Percentiles rank a stretch among this genome's conserved stretches.
phyloP scores from a whole-genome alignment of 1,139 yeast genomes.

The Hansenula lynferdii region DNA sequence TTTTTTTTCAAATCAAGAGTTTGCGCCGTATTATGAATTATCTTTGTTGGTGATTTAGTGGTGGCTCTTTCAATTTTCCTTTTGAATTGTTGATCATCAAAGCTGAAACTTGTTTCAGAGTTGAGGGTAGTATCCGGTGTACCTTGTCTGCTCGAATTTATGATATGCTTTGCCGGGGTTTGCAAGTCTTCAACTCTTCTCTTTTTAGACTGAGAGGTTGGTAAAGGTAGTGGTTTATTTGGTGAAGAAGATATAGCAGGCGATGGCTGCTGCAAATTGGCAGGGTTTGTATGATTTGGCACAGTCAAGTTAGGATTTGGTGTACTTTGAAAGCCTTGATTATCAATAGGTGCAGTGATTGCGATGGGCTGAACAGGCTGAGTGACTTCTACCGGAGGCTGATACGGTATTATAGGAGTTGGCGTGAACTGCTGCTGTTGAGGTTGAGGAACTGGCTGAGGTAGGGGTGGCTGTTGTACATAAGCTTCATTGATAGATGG shows the following conservation, averaged over 20 bases:
- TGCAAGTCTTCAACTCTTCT: background rate
- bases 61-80: background rate
- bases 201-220: background rate
- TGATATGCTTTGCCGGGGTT: background rate
- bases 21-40: no score
- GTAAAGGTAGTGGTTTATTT: background rate
- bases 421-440: background rate
- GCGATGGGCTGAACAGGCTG: no score
- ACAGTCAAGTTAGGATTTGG: no score
- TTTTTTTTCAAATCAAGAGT: background rate
- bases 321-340: no score
- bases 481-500: no score
- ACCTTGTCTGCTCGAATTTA: background rate
- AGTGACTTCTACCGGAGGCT: no score
- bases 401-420: background rate
- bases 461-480: no score
- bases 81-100: background rate
- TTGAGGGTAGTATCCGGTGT: background rate
- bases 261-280: no score
- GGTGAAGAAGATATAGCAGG: no score
- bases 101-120: background rate
- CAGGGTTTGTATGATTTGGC: no score
- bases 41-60: background rate
- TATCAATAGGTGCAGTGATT: no score
- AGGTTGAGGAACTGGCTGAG: background rate